Conservation (phyloP, 2,329 filamentous ascomycete species). For the Juglanconis oblonga region DNA sequence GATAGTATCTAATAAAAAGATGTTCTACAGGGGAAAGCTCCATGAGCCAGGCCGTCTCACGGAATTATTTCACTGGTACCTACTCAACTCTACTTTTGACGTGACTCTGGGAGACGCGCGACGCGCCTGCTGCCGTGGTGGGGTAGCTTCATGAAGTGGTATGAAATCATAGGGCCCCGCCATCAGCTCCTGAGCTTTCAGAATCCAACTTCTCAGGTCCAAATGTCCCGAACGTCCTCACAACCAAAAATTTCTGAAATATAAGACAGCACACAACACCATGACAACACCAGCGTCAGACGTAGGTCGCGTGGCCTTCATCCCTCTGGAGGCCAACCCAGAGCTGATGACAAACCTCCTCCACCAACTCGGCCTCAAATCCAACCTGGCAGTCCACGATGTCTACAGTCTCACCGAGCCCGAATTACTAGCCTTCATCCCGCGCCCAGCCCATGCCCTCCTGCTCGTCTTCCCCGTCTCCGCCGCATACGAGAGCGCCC, state of each 20-base stretch:
- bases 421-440: conserved; percentile 79
- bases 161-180: conserved; percentile 15
- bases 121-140: conserved; percentile 13
- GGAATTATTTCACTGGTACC: no score
- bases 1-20: no score
- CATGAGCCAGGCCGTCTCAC: no score
- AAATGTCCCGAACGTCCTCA: neutral
- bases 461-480: conserved; percentile 90
- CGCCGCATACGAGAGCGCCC: conserved; percentile 72
- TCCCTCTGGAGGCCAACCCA: conserved; percentile 72
- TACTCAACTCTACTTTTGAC: neutral
- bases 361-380: conserved; percentile 78
- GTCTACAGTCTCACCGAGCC: conserved; percentile 88
- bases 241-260: neutral
- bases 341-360: conserved; percentile 83
- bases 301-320: conserved; percentile 39
- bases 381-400: conserved; percentile 77
- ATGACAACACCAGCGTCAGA: conserved; percentile 33
- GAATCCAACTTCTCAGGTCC: neutral
- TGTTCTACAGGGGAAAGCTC: no score
- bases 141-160: conserved; percentile 6
- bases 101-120: conserved; percentile 1
- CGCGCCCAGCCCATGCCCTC: conserved; percentile 82
- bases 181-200: neutral
- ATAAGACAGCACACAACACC: neutral